Percentiles rank a stretch among this genome's conserved stretches.
Conservation (phyloP, 2,329 filamentous ascomycete genomes). For the Chalara sp. region DNA sequence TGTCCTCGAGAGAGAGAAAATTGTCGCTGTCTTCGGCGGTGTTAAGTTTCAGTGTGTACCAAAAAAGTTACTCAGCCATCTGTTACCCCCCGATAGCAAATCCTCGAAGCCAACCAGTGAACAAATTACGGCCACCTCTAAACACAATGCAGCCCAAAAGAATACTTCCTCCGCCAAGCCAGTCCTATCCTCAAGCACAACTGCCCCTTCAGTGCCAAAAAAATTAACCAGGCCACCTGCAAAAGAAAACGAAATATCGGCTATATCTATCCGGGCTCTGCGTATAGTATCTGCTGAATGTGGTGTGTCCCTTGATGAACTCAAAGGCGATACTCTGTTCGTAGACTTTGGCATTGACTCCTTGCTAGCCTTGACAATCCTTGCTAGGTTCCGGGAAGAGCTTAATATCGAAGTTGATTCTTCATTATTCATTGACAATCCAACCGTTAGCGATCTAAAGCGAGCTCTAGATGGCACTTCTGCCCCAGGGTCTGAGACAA, state of each 20-base stretch:
- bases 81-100: conserved; percentile 38
- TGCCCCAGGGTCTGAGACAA: background rate
- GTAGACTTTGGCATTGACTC: conserved; percentile 52
- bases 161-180: too few relatives aligned
- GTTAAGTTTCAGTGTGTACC: conserved; percentile 32
- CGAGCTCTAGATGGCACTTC: background rate
- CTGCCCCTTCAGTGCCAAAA: too few relatives aligned
- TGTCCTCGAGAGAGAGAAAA: conserved; percentile 22
- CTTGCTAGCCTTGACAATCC: conserved; percentile 42
- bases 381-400: conserved; percentile 1
- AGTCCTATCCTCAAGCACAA: too few relatives aligned
- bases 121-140: too few relatives aligned
- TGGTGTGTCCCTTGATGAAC: background rate
- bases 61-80: conserved; percentile 33
- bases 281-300: too few relatives aligned
- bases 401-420: conserved; percentile 37
- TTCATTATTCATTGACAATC: background rate
- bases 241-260: too few relatives aligned
- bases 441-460: background rate
- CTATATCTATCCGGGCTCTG: too few relatives aligned
- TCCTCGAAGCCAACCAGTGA: too few relatives aligned
- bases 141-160: too few relatives aligned
- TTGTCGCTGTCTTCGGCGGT: conserved; percentile 25
- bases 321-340: conserved; percentile 42
- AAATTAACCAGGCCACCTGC: too few relatives aligned